Base-by-base conservation (phyloP, 192 early-diverging fungal species). In the Radiomyces spectabilis region DNA sequence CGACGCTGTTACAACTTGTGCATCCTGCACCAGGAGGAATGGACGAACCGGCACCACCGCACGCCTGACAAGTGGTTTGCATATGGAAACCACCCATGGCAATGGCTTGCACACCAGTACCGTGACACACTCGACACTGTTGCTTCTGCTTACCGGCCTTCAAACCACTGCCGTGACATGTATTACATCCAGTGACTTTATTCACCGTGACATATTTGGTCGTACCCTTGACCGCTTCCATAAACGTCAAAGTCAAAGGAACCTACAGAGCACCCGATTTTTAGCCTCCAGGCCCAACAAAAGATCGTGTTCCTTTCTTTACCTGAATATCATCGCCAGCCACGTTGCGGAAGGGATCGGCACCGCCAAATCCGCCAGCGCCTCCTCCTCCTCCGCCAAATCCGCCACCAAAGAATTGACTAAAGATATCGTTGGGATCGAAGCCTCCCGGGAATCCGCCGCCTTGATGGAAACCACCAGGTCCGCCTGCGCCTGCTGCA, bases 1-100 rank as follows among this genome's bases (percentile, higher is more conserved):
- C 94, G 29, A 80, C 66, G 27, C 96, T 91, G 41, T 76, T 79
- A 63, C 96, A 99, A 16, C 80, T 72, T 8, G 61, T 30, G 68
- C 96, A 99, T 57, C 75, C 64, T 45, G 86, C 74, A 19, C 77
- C 83, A 48, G 65, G 57, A 1, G 76, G 77, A 33, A 97, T 75
- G 41, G 71, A 61, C 8, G 76, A 69, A 3, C 96, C 96, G 41
- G 81, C 78, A 45, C 94, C 96, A 19, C 84, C 79, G 71, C 96
- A 99, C 3, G 82, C 76, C 15, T 72, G 63, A 68, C 96, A 99
- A 6, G 85, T 74, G 44, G 85, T 81, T 51, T 81, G 79, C 82
- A 95, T 90, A 43, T 92, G 88, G 81, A 94, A 95, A 26, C 94
- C 94, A 30, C 92, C 90, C 57, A 90, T 78, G 8, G 69, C 55